Percentiles rank a stretch among this genome's conserved stretches.
These are phyloP conservation scores for Zasmidium cellare DNA, from an alignment of 2,329 filamentous ascomycete species.

Conservation along the genomic window DNA sequence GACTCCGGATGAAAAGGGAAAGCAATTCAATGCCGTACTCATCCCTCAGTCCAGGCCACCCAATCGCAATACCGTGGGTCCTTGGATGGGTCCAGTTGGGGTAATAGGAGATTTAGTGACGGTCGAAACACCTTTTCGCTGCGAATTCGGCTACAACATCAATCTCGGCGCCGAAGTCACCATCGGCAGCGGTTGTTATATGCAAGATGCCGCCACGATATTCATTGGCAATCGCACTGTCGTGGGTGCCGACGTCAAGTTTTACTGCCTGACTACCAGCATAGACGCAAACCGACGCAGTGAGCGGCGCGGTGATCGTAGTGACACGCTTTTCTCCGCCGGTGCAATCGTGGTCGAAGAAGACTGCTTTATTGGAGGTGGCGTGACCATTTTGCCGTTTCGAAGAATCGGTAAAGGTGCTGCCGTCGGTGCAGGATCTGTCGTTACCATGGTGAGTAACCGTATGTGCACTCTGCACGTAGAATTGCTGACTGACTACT, in stretches of 20 bases:
- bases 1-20: conserved; percentile 61
- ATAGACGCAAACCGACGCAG: conserved; percentile 68
- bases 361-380: conserved; percentile 66
- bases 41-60: conserved; percentile 55
- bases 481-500: not conserved
- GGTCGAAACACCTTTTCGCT: conserved; percentile 85
- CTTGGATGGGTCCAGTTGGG: conserved; percentile 42
- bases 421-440: conserved; percentile 55
- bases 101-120: conserved; percentile 22
- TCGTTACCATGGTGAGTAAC: conserved; percentile 54
- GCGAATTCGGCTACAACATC: conserved; percentile 96
- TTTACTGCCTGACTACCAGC: conserved; percentile 73
- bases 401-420: conserved; percentile 55
- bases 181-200: conserved; percentile 79
- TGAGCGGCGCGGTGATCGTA: conserved; percentile 71
- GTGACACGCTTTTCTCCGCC: no score
- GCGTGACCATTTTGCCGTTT: conserved; percentile 61
- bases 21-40: conserved; percentile 71
- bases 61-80: not conserved
- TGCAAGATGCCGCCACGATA: conserved; percentile 83
- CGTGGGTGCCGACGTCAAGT: conserved; percentile 77
- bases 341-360: conserved; percentile 73
- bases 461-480: no score
- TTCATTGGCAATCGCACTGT: conserved; percentile 73
- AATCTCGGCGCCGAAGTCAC: conserved; percentile 80